Percentiles rank a stretch among this genome's conserved stretches.
Conservation (phyloP, 495 filamentous ascomycete genomes). For the Elasticomyces elasticus region DNA sequence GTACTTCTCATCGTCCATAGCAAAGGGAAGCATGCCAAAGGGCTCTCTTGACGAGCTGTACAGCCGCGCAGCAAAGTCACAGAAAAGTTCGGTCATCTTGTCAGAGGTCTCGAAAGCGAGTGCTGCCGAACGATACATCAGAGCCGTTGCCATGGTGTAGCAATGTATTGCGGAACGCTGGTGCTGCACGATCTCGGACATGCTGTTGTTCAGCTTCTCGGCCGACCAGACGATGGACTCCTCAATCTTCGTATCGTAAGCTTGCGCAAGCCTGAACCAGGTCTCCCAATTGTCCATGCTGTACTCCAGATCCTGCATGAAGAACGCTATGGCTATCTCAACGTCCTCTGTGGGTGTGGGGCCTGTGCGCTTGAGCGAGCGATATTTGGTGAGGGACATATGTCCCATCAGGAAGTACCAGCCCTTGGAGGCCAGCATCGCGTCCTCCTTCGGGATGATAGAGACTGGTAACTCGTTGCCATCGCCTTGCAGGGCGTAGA, state of each 20-base stretch:
- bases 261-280: slow-evolving; percentile 90
- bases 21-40: slow-evolving; percentile 65
- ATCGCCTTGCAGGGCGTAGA: slow-evolving; percentile 64
- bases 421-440: slow-evolving; percentile 62
- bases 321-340: slow-evolving; percentile 69
- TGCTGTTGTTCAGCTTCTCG: slow-evolving; percentile 86
- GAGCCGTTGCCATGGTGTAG: slow-evolving; percentile 81
- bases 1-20: slow-evolving; percentile 51
- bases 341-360: slow-evolving; percentile 76
- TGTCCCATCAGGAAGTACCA: slow-evolving; percentile 91
- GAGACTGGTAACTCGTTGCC: slow-evolving; percentile 43
- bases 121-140: slow-evolving; percentile 53
- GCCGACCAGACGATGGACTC: slow-evolving; percentile 90
- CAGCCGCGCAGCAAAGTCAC: slow-evolving; percentile 79
- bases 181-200: slow-evolving; percentile 57
- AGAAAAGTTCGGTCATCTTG: slow-evolving; percentile 72
- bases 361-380: slow-evolving; percentile 68
- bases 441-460: slow-evolving; percentile 41
- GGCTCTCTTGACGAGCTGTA: slow-evolving; percentile 88
- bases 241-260: slow-evolving; percentile 83
- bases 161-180: slow-evolving; percentile 85
- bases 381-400: slow-evolving; percentile 78
- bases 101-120: slow-evolving; percentile 50
- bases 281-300: slow-evolving; percentile 82
- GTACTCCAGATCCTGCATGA: slow-evolving; percentile 78